Base-by-base conservation (phyloP, 805 yeast species). In the Brettanomyces sp. region DNA sequence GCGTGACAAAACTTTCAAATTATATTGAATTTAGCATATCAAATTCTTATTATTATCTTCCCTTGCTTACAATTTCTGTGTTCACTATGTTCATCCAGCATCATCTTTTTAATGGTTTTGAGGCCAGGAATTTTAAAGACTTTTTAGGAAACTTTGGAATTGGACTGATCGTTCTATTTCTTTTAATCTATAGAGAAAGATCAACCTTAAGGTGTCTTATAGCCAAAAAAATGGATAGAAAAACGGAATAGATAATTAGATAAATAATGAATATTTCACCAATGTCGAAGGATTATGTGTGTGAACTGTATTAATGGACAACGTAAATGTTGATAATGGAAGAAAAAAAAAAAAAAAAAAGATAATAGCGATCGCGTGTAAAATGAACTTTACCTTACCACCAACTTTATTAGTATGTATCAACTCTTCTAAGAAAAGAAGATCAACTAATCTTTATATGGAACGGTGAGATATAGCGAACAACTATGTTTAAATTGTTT, bases 1-100 rank as follows among this genome's bases (percentile, higher is more conserved):
- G 95, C 12, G 5, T 25, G 7, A 36, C 28, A 14, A 28, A 30
- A n/a, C 41, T 43, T 11, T 24, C 32, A 12, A 7, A 12, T n/a
- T 36, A 25, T 21, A 42, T 42, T 21, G 34, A 25, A 7, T 24
- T 41, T 8, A 9, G 13, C 21, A 21, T 8, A 5, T 34, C 28
- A 9, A 5, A 25, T 18, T 5, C 18, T 33, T 13, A 14, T 12
- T 5, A 34, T 14, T 13, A 23, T 9, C 34, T 25, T 30, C 13
- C 22, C 5, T 30, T 14, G 13, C 23, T 42, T 8, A 5, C 13
- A 11, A 14, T 23, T 12, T n/a, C 32, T 9, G 7, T 30, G 30
- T 8, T 37, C 22, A 35, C 37, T n/a, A 11, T 11, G 33, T 5
- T 21, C 21, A 28, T 24, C 9, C 45, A 43, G 28, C 4, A 24